Percentiles rank a stretch among this genome's conserved stretches.
Conservation (phyloP, 2,329 filamentous ascomycete species). For the Neopestalotiopsis rosae region DNA sequence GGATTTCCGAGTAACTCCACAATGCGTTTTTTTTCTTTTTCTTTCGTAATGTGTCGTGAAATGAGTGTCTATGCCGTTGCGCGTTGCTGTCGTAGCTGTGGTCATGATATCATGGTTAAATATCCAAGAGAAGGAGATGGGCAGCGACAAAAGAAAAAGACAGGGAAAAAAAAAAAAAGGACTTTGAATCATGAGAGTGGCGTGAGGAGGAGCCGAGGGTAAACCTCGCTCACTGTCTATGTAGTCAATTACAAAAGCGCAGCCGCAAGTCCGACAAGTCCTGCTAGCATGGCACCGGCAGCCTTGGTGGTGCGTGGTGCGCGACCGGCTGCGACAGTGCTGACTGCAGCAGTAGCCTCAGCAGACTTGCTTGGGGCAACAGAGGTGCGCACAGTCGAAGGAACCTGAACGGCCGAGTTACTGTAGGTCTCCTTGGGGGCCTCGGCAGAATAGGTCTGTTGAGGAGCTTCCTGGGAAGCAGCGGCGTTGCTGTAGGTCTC, state of each 20-base stretch:
- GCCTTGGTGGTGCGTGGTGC: constrained; percentile 29
- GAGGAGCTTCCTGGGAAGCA: neutral
- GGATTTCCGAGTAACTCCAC: constrained; percentile 4
- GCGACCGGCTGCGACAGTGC: constrained; percentile 21
- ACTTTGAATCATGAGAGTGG: neutral
- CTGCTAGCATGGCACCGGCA: constrained; percentile 31
- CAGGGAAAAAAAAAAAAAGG: constrained; percentile 10
- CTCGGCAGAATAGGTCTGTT: constrained; percentile 45
- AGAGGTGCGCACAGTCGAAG: constrained; percentile 25
- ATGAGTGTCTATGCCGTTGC: constrained; percentile 15
- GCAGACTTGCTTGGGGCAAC: constrained; percentile 12
- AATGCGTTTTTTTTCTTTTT: constrained; percentile 5
- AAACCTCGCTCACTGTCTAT: too few relatives aligned
- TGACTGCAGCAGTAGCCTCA: constrained; percentile 14
- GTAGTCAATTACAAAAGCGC: constrained; percentile 27
- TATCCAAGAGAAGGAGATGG: neutral
- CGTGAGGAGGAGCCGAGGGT: neutral
- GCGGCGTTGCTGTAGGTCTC: constrained; percentile 13
- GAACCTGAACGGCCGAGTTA: constrained; percentile 32
- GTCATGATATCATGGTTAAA: constrained; percentile 16
- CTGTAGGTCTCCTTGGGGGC: constrained; percentile 37
- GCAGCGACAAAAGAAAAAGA: neutral
- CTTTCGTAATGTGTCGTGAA: neutral
- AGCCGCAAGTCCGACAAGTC: constrained; percentile 32
- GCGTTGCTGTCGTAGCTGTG: constrained; percentile 15